phyloP scores from a whole-genome alignment of 75 land plant genomes.

The Larix kaempferi region DNA sequence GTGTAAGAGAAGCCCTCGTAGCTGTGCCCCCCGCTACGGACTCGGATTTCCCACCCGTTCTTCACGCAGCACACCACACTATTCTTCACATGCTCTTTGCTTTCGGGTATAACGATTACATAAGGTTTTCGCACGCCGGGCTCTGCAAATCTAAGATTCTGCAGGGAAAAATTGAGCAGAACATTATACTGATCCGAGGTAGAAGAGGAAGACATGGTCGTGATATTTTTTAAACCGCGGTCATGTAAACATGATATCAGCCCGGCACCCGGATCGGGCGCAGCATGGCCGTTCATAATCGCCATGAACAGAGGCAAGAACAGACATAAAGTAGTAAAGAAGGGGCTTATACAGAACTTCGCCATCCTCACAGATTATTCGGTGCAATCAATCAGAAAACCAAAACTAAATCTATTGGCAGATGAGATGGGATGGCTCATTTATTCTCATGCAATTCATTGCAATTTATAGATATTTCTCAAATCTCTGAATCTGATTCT shows the following conservation, averaged over 20 bases:
- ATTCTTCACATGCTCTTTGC: not conserved
- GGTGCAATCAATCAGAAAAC: too few species aligned
- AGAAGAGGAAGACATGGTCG: not conserved
- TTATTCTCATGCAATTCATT: too few species aligned
- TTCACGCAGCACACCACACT: constrained; percentile 5
- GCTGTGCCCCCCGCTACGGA: constrained; percentile 31
- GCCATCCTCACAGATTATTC: too few species aligned
- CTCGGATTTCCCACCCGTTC: constrained; percentile 5
- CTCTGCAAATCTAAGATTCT: constrained; percentile 29
- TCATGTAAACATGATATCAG: not conserved
- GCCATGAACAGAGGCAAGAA: too few species aligned
- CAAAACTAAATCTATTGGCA: too few species aligned
- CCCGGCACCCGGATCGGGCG: too few species aligned
- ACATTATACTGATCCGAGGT: not conserved
- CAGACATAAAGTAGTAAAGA: too few species aligned
- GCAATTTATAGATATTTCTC: too few species aligned
- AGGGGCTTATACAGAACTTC: too few species aligned
- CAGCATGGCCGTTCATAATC: too few species aligned
- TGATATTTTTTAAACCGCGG: not conserved
- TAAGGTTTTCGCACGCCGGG: constrained; percentile 11
- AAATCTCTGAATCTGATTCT: too few species aligned
- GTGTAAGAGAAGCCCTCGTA: constrained; percentile 7
- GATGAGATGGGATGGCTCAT: too few species aligned
- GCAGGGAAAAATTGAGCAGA: constrained; percentile 26
- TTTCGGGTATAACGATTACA: constrained; percentile 18